Evolutionary conservation across 768 basidiomycete genomes (phyloP).

Genomic region (Suillus alpinus): DNA sequence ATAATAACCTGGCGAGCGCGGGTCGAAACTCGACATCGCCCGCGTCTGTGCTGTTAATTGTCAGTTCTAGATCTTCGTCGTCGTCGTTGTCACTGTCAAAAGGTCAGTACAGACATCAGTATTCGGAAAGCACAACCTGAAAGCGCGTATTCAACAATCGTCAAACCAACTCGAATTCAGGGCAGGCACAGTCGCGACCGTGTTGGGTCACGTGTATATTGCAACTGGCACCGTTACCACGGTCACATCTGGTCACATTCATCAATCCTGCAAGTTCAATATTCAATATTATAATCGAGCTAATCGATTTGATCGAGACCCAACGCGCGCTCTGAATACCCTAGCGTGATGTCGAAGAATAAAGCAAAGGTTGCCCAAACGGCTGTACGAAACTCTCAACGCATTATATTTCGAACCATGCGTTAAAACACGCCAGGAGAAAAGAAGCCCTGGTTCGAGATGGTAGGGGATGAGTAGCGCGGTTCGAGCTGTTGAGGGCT

Average conservation of each 20-base stretch:
- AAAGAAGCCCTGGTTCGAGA: too few relatives aligned
- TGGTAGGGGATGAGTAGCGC: too few relatives aligned
- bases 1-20: constrained; percentile 56
- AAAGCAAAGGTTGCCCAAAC: not conserved
- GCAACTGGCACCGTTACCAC: not conserved
- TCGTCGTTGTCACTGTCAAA: not conserved
- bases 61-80: constrained; percentile 23
- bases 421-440: too few relatives aligned
- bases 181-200: constrained; percentile 39
- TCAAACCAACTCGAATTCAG: constrained; percentile 31
- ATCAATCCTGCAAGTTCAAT: too few relatives aligned
- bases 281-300: too few relatives aligned
- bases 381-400: not conserved
- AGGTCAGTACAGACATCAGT: constrained; percentile 3
- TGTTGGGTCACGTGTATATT: constrained; percentile 35
- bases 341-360: not conserved
- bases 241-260: too few relatives aligned
- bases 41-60: constrained; percentile 26
- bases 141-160: constrained; percentile 32
- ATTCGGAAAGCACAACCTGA: constrained; percentile 27
- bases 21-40: constrained; percentile 33
- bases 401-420: too few relatives aligned
- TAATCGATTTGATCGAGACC: not conserved
- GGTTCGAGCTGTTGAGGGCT: too few relatives aligned
- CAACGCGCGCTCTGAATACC: not conserved